Evolutionary conservation across 2,329 filamentous ascomycete species (phyloP).

Genomic region (Aspergillus ustus): DNA sequence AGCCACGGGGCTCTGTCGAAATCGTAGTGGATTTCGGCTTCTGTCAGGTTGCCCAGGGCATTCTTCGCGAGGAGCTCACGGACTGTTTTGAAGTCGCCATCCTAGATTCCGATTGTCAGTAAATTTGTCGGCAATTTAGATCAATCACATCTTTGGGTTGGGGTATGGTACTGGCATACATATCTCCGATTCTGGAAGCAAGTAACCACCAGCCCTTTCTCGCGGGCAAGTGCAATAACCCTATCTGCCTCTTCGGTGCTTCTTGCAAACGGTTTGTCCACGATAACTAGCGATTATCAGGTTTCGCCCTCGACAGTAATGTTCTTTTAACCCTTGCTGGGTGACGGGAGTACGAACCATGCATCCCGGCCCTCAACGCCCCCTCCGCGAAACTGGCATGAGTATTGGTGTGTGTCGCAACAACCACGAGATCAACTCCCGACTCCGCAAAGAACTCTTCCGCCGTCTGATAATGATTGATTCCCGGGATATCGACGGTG

Average conservation of each 20-base stretch:
- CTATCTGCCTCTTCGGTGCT: conserved; percentile 2
- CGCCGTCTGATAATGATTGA: not conserved
- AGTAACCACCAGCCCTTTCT: not conserved
- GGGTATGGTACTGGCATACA: not conserved
- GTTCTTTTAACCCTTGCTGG: no score
- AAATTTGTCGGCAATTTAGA: no score
- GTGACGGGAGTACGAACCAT: not conserved
- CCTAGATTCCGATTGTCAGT: not conserved
- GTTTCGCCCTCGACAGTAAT: not conserved
- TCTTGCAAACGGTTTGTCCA: conserved; percentile 7
- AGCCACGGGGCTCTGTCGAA: not conserved
- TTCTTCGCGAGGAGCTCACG: not conserved
- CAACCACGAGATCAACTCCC: not conserved
- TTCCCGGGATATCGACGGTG: not conserved
- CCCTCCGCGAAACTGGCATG: not conserved
- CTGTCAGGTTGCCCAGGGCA: not conserved
- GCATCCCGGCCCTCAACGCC: not conserved
- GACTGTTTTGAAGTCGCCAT: not conserved
- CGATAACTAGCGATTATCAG: not conserved
- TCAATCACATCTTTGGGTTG: no score
- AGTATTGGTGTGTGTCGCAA: not conserved
- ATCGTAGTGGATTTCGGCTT: conserved; percentile 3
- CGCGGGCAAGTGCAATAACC: not conserved
- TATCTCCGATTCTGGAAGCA: conserved; percentile 8
- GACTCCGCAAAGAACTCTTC: not conserved